Base-by-base conservation (phyloP, 2,329 filamentous ascomycete genomes). In the Sphaerulina musiva region DNA sequence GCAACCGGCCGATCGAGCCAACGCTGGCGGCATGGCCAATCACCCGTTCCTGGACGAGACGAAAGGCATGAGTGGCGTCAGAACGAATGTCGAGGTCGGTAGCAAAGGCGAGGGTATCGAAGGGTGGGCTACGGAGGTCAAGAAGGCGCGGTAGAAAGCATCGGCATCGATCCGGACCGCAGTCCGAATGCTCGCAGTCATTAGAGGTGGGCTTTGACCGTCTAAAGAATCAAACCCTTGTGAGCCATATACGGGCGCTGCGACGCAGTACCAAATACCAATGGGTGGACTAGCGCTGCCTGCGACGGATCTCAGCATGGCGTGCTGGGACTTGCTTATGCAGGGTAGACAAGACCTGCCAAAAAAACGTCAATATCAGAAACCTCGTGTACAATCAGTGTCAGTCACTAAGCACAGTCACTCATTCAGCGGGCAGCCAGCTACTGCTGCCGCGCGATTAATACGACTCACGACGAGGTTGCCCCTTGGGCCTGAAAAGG, bases 1-100 rank as follows among this genome's bases (percentile, higher is more conserved):
- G 23, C 74, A 89, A 40, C 93, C 93, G 0, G 89, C 92, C 56
- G 87, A 89, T 72, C 80, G 93, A 40, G 93, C 93, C 9, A 98
- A 97, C 68, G 93, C 93, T 0, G 93, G 93, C 36, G 93, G 93
- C 5, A 97, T 97, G 93, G 85, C 87, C 3, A 85, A 86, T 6
- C 89, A 95, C 64, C 70, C 76, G 5, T 97, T 92, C 80, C 73
- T 97, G 62, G 83, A 87, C 57, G 87, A 90, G 61, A 91, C 91
- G 2, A 85, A 86, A 34, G 92, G 91, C 6, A 97, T 98, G 91
- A 85, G 91, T 64, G 81, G 80, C 9, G 73, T 92, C 53, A 84
- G 81, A 69, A 79, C 96, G 57, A 82, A 86, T 12, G 78, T 96
- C 32, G 75, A 83, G 46, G 87, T 95, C 1, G 90, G 90, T 6